Evolutionary conservation across 2,329 filamentous ascomycete species (phyloP), one percentile per base, ranked within the genome.

Genomic region (Stromatinia cepivora): DNA sequence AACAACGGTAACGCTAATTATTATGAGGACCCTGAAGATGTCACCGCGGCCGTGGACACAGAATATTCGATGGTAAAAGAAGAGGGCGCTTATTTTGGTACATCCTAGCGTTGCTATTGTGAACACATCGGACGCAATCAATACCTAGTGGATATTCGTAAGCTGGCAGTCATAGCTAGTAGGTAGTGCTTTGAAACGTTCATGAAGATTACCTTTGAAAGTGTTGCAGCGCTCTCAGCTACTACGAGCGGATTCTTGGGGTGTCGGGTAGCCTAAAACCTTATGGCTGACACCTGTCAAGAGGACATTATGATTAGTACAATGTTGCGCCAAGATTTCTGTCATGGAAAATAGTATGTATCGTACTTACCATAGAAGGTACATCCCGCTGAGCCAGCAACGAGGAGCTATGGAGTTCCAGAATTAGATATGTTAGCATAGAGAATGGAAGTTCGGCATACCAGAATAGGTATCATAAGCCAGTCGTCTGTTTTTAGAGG

Each of bases 61-160:
- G 25, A 67, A 61, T 5, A 67, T 58, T 28, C 65, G 65, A 31
- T 59, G 48, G 54, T 67, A 67, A 36, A 67, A 67, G 54, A 48
- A 59, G 11, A 67, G 42, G 20, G 65, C 65, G 28, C 54, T 67
- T 10, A 61, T 50, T n/a, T 67, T 67, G 54, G 59, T 34, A 48
- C 39, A 61, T 13, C 54, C 65, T 11, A 58, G 54, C 20, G 65
- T 52, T 22, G 34, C 10, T 13, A 61, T 48, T 17, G 53, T 50
- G 42, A 59, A 52, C 28, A 71, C 7, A 13, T 42, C 0, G 11
- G 34, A 64, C 22, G 45, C 61, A 17, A 64, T 3, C n/a, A 52
- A 64, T 13, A 64, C 36, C 50, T 64, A 48, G 46, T 48, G 20
- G 8, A n/a, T n/a, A n/a, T 48, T 9, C n/a, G n/a, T n/a, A n/a